Conservation (phyloP, 192 early-diverging fungal species). For the Lunasporangiospora selenospora region DNA sequence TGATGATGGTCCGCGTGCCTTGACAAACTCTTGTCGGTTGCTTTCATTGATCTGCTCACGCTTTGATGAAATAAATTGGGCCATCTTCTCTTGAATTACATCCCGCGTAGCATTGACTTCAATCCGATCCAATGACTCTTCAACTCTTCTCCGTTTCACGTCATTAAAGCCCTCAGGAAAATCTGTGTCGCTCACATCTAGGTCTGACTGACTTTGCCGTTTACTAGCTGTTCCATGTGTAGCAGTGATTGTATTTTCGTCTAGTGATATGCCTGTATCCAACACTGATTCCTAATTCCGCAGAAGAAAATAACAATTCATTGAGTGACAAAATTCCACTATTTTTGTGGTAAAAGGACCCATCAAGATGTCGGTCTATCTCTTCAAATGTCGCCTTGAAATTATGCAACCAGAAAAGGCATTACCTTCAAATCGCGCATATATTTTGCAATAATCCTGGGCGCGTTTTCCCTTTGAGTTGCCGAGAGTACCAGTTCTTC, state of each 20-base stretch:
- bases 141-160: constrained; percentile 33
- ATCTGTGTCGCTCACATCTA: constrained; percentile 3
- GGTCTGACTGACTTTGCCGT: constrained; percentile 2
- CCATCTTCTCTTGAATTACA: constrained; percentile 59
- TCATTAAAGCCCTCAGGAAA: constrained; percentile 8
- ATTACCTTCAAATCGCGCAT: constrained; percentile 30
- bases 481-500: constrained; percentile 32
- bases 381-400: too few species aligned
- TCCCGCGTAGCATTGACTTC: constrained; percentile 50
- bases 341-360: neutral
- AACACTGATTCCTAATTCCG: constrained; percentile 8
- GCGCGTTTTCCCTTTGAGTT: constrained; percentile 19
- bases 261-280: neutral
- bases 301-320: neutral
- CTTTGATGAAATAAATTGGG: constrained; percentile 57
- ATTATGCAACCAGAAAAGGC: neutral
- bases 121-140: constrained; percentile 19
- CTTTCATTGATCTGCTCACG: constrained; percentile 65
- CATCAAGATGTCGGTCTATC: too few species aligned
- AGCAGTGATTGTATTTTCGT: too few species aligned
- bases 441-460: constrained; percentile 27
- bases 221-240: constrained; percentile 13
- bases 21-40: constrained; percentile 70
- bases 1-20: constrained; percentile 12
- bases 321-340: neutral